Evolutionary conservation across 78 protist genomes (phyloP).

Genomic region (Dictyostelium citrinum): DNA sequence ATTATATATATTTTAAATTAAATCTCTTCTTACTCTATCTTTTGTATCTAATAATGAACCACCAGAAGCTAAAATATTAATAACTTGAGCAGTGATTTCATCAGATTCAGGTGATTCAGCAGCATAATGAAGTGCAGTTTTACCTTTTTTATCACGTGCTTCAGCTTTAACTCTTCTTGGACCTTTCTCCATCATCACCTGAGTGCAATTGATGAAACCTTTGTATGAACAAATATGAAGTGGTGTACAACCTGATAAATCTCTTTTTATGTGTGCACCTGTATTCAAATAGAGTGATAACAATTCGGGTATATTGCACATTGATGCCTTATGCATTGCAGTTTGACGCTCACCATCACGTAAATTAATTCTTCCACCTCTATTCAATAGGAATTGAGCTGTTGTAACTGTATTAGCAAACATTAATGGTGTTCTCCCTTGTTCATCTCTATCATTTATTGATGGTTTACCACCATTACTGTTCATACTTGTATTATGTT

Average conservation of each 20-base stretch:
- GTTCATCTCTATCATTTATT: constrained; percentile 46
- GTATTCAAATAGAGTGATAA: constrained; percentile 18
- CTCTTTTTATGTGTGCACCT: constrained; percentile 71
- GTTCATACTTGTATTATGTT: background rate
- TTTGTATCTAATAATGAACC: constrained; percentile 64
- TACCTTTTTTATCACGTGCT: constrained; percentile 71
- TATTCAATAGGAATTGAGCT: constrained; percentile 20
- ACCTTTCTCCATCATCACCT: constrained; percentile 37
- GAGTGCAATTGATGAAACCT: constrained; percentile 29
- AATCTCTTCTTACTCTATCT: background rate
- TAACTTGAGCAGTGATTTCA: constrained; percentile 32
- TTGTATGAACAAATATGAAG: constrained; percentile 31
- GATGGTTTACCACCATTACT: constrained; percentile 16
- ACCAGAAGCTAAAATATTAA: constrained; percentile 6
- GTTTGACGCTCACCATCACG: constrained; percentile 70
- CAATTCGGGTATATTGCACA: background rate
- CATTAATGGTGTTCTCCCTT: constrained; percentile 72
- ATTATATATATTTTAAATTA: background rate
- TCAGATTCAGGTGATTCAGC: constrained; percentile 34
- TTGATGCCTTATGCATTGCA: constrained; percentile 51
- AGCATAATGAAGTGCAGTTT: constrained; percentile 73
- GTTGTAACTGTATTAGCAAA: background rate
- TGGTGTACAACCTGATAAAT: constrained; percentile 54
- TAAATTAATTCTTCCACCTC: constrained; percentile 41
- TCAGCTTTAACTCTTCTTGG: constrained; percentile 76